phyloP scores from a whole-genome alignment of 306 rosid species.

The Quercus alba region DNA sequence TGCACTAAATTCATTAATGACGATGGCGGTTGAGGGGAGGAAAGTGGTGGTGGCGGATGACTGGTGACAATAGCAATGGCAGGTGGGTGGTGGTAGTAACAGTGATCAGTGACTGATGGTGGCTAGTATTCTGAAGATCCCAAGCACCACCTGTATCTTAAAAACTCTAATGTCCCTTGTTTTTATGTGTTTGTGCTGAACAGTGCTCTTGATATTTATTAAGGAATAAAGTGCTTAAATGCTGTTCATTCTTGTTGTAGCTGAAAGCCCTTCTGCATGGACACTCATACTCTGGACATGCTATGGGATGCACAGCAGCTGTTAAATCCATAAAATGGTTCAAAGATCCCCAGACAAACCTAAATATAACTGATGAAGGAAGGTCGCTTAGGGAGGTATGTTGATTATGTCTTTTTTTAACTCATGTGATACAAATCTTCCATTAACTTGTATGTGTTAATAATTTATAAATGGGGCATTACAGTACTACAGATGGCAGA shows the following conservation, averaged over 20 bases:
- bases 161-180: conserved; percentile 9
- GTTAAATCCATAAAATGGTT: conserved; percentile 85
- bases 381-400: conserved; percentile 68
- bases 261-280: conserved; percentile 93
- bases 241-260: conserved; percentile 43
- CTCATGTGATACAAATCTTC: background rate
- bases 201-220: conserved; percentile 22
- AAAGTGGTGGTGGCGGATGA: no score
- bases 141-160: background rate
- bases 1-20: no score
- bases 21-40: no score
- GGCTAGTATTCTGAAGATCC: conserved; percentile 7
- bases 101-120: background rate
- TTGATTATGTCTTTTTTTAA: conserved; percentile 9
- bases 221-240: conserved; percentile 18
- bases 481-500: background rate
- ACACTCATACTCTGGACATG: conserved; percentile 91
- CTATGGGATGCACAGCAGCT: conserved; percentile 92
- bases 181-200: conserved; percentile 13
- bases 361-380: conserved; percentile 57
- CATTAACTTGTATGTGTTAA: conserved; percentile 1
- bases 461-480: background rate
- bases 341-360: conserved; percentile 71
- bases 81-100: no score
- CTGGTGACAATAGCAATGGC: no score